A percentile compares a stretch with the other conserved stretches of the same genome.
phyloP scores from a whole-genome alignment of 495 filamentous ascomycete genomes.

The Filosporella fistucella region DNA sequence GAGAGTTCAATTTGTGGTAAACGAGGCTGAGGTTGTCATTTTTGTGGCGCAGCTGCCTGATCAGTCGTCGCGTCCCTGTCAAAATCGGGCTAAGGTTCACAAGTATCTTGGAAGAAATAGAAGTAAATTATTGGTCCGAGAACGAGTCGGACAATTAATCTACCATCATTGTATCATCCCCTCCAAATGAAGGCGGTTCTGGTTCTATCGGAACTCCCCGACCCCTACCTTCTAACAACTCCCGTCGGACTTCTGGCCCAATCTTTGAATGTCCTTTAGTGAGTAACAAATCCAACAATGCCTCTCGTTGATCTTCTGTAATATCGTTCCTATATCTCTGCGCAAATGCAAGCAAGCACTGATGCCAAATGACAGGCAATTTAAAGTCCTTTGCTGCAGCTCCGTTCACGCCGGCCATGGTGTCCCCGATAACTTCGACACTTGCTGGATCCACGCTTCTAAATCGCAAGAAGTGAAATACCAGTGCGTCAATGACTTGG shows the following conservation, averaged over 20 bases:
- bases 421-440: conserved; percentile 38
- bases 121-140: too few relatives aligned
- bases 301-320: conserved; percentile 90
- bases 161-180: conserved; percentile 90
- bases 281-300: conserved; percentile 82
- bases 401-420: conserved; percentile 25
- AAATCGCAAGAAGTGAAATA: conserved; percentile 95
- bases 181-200: conserved; percentile 42
- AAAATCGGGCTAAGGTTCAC: too few relatives aligned
- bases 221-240: conserved; percentile 84
- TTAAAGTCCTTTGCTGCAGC: conserved; percentile 47
- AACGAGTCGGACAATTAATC: conserved; percentile 35
- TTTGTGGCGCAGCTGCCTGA: too few relatives aligned
- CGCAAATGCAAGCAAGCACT: conserved; percentile 80
- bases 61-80: too few relatives aligned
- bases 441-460: conserved; percentile 48
- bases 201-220: conserved; percentile 68
- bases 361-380: conserved; percentile 87
- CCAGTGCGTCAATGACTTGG: conserved; percentile 89
- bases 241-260: conserved; percentile 85
- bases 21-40: too few relatives aligned
- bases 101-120: too few relatives aligned
- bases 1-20: too few relatives aligned
- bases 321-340: conserved; percentile 91
- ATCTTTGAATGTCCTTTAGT: conserved; percentile 84